A percentile compares a stretch with the other conserved stretches of the same genome.
phyloP scores from a whole-genome alignment of 768 basidiomycete species.

The Suillus lakei region DNA sequence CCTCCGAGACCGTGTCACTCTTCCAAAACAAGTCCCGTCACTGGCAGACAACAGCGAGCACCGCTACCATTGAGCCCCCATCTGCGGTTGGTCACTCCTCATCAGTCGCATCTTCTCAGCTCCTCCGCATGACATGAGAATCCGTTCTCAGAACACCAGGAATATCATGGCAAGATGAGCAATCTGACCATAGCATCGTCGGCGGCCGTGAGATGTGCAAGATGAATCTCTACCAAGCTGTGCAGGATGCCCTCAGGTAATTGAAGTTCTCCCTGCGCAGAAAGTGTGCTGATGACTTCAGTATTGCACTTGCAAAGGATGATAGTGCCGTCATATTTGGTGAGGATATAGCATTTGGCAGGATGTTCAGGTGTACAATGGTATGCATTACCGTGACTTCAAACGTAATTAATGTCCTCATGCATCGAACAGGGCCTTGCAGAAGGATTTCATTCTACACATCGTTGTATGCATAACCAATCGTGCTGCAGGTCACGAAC shows the following conservation, averaged over 20 bases:
- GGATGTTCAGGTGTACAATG: conserved; percentile 94
- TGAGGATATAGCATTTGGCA: conserved; percentile 91
- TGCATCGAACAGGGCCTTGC: conserved; percentile 70
- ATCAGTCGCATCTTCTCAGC: conserved; percentile 68
- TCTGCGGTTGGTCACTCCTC: conserved; percentile 80
- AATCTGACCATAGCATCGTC: conserved; percentile 51
- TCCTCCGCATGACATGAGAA: conserved; percentile 71
- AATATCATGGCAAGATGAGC: conserved; percentile 72
- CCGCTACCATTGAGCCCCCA: conserved; percentile 56
- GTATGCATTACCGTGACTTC: conserved; percentile 40
- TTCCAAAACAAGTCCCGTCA: conserved; percentile 37
- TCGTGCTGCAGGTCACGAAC: conserved; percentile 71
- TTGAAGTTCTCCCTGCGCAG: conserved; percentile 13
- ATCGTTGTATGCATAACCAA: neutral
- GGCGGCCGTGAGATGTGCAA: conserved; percentile 88
- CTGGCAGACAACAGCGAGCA: conserved; percentile 50
- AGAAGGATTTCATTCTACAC: conserved; percentile 71
- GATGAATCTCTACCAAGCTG: conserved; percentile 95
- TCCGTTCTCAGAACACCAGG: conserved; percentile 75
- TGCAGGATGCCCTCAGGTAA: conserved; percentile 88
- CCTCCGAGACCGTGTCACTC: conserved; percentile 3
- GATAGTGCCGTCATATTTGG: conserved; percentile 90
- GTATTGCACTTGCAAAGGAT: conserved; percentile 84
- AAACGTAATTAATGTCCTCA: conserved; percentile 8
- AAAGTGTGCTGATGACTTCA: conserved; percentile 33